Conservation (phyloP, 1,284 basidiomycete genomes). For the Cutaneotrichosporon curvatum region DNA sequence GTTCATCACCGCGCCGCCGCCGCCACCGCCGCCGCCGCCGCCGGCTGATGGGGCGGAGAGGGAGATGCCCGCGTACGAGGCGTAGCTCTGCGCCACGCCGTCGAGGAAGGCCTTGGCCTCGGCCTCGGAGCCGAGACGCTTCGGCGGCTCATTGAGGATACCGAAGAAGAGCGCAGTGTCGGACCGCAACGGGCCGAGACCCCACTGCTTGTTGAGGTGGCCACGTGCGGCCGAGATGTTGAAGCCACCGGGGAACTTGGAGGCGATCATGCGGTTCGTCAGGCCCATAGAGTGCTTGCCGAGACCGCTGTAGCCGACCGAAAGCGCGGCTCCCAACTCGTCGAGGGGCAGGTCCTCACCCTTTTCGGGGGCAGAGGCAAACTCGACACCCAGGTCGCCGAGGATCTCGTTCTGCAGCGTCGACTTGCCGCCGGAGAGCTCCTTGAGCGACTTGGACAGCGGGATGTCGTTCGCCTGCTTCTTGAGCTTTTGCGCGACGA, state of each 20-base stretch:
- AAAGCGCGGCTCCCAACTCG: constrained; percentile 82
- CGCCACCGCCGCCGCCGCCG: constrained; percentile 56
- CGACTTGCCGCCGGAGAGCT: constrained; percentile 96
- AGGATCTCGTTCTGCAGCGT: constrained; percentile 96
- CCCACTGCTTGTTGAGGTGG: constrained; percentile 86
- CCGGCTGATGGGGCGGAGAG: constrained; percentile 61
- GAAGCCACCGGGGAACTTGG: constrained; percentile 99
- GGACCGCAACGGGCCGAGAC: constrained; percentile 77
- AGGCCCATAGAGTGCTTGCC: constrained; percentile 94
- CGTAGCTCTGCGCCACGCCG: constrained; percentile 72
- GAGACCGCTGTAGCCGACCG: constrained; percentile 69
- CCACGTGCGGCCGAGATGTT: constrained; percentile 88
- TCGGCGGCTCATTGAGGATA: constrained; percentile 85
- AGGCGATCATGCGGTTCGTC: constrained; percentile 82
- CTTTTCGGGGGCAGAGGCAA: constrained; percentile 88
- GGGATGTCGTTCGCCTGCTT: constrained; percentile 84
- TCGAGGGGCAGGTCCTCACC: constrained; percentile 93
- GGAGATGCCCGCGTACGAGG: constrained; percentile 76
- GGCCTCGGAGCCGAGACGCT: constrained; percentile 81
- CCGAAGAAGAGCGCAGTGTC: constrained; percentile 88
- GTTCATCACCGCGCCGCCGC: constrained; percentile 81
- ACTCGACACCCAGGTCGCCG: constrained; percentile 85
- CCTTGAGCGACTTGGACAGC: constrained; percentile 93
- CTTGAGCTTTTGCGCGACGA: constrained; percentile 98
- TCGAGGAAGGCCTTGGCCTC: constrained; percentile 96